Base-by-base conservation (phyloP, 495 filamentous ascomycete species). In the Aspergillus wentii region DNA sequence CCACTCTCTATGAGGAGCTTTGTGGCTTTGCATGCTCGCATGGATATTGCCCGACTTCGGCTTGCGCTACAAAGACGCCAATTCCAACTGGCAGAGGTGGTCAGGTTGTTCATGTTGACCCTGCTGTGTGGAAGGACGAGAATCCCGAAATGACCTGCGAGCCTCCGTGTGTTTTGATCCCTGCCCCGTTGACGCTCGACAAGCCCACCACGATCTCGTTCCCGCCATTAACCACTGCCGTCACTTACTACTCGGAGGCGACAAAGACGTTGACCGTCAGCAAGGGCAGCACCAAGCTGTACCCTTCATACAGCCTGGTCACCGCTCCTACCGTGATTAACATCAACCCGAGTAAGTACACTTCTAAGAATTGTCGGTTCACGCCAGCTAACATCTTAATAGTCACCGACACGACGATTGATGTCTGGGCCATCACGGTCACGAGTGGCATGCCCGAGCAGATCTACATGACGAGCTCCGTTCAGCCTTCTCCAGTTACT, bases 401-500 rank as follows among this genome's bases (percentile, higher is more conserved):
- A 22, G 33, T 35, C 19, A 35, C 33, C 10, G 23, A 17, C 11
- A 35, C 33, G 3, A 19, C 33, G 3, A 35, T 35, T 20, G 18
- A 21, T n/a, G 33, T 35, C 18, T 35, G 33, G 33, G 17, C 17
- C 18, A 15, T 35, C 7, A 35, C 33, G 18, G 16, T 35, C 18
- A 22, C 33, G 8, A 16, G 29, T 13, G 3, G 8, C 10, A 35
- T 8, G 4, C 17, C 18, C 7, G 19, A 14, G 7, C 6, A 33
- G 14, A 17, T 35, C 16, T 35, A 35, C 18, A 21, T 22, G 33
- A 35, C 33, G 4, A 35, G 33, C 33, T 35, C 33, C 2, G 18
- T 35, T 17, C 18, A 35, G 33, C 33, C 33, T 21, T 22, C 33
- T 3, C 33, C 33, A 4, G 21, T 35, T 13, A 5, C n/a, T 3